phyloP scores from a whole-genome alignment of 768 basidiomycete genomes.

The Agrocybe pediades region DNA sequence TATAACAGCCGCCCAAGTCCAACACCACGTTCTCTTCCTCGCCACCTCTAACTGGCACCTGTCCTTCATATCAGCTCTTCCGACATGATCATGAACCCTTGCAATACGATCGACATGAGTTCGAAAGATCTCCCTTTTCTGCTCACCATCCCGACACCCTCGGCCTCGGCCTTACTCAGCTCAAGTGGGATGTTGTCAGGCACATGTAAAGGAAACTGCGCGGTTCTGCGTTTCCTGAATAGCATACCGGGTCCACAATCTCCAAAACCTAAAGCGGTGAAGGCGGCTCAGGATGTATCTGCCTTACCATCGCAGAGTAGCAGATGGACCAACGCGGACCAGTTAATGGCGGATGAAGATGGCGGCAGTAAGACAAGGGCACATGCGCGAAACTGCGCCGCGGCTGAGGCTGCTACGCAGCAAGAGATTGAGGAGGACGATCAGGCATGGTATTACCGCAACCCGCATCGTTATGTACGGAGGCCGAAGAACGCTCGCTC shows the following conservation, averaged over 20 bases:
- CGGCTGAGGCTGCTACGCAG: conserved; percentile 8
- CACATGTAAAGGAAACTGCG: neutral
- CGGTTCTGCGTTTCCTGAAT: neutral
- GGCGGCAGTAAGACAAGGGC: neutral
- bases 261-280: neutral
- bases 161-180: neutral
- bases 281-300: neutral
- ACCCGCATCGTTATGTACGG: conserved; percentile 22
- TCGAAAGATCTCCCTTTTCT: neutral
- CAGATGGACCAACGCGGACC: neutral
- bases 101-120: neutral
- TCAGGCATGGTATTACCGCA: conserved; percentile 22
- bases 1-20: neutral
- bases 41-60: neutral
- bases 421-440: conserved; percentile 22
- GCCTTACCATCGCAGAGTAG: neutral
- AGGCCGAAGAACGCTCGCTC: conserved; percentile 9
- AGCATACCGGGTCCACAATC: neutral
- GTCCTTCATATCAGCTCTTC: neutral
- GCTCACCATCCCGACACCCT: neutral
- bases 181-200: neutral
- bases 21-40: neutral
- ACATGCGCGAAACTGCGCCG: neutral
- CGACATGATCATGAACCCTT: neutral
- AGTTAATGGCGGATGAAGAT: neutral